Base-by-base conservation (phyloP, 805 yeast species). In the Candida ponderosae region DNA sequence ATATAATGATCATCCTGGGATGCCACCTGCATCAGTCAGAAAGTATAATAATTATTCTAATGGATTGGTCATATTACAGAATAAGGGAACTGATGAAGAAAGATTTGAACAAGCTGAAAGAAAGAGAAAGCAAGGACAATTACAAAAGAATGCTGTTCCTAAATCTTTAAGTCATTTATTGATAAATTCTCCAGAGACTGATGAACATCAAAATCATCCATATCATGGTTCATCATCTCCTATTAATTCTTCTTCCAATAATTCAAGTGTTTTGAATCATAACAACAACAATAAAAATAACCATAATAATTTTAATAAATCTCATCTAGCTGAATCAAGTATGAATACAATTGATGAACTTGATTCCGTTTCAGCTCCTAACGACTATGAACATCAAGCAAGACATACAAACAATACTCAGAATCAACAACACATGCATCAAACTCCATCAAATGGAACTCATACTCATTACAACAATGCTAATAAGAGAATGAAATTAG, bases 1-100 rank as follows among this genome's bases (percentile, higher is more conserved):
- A n/a, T 68, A 70, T 47, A 59, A 54, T 34, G 47, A 49, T 31
- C 59, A 59, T 28, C 66, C 66, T 8, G 80, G 79, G 16, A 70
- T 76, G 73, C 80, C 81, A 13, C 81, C 81, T 14, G 81, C 81
- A 1, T 60, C 70, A 16, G 68, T 68, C 11, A 63, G 81, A 45
- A 65, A 66, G 24, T 59, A 49, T 36, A 65, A 62, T 20, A 40
- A 49, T 24, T 41, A 51, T 8, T 59, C 40, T 17, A 40, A 43
- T 16, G 48, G 49, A 5, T 37, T 43, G 20, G 42, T 35, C 5
- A 36, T 31, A 21, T 47, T 44, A 24, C 59, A 48, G 21, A 60
- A 58, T 42, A 56, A 43, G 16, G 56, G 57, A 2, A 62, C 66
- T 32, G 65, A 59, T 23, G 68, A 62, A 36, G 65, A 61, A n/a